phyloP scores from a whole-genome alignment of 2,329 filamentous ascomycete species.

The Hortaea werneckii region DNA sequence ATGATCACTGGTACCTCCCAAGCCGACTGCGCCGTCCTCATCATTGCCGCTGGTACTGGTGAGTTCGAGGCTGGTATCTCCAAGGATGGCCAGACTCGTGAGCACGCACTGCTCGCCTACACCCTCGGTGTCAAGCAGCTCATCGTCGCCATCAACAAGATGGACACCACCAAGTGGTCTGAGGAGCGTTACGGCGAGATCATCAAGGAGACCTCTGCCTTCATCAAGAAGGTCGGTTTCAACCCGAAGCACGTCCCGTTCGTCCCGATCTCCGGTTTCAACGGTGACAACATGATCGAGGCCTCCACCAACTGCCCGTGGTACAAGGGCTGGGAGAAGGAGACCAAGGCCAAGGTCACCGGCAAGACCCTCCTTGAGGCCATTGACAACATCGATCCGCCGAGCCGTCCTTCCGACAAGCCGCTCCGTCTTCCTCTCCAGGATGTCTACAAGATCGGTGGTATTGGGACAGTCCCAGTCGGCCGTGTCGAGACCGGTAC shows the following conservation, averaged over 20 bases:
- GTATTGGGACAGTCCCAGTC: conserved; percentile 99
- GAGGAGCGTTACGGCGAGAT: conserved; percentile 96
- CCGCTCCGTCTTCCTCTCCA: conserved; percentile 99
- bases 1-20: conserved; percentile 99
- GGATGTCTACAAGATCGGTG: conserved; percentile 99
- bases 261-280: conserved; percentile 99
- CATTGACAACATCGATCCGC: conserved; percentile 91
- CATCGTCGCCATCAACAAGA: conserved; percentile 99
- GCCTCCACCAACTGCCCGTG: conserved; percentile 88
- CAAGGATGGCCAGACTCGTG: conserved; percentile 99
- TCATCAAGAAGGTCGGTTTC: conserved; percentile 99
- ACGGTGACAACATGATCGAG: conserved; percentile 99
- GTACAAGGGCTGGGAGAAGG: conserved; percentile 99
- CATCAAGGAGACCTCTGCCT: conserved; percentile 99
- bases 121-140: conserved; percentile 99
- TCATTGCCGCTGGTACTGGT: conserved; percentile 99
- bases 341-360: conserved; percentile 77
- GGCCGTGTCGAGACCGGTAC: conserved; percentile 99
- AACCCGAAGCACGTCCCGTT: conserved; percentile 98
- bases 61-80: conserved; percentile 99
- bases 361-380: conserved; percentile 99
- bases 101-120: conserved; percentile 99
- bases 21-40: conserved; percentile 99
- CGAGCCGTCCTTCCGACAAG: conserved; percentile 93
- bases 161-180: conserved; percentile 99